Evolutionary conservation across 2,329 filamentous ascomycete species (phyloP).

Genomic region (Sporothrix pallida): DNA sequence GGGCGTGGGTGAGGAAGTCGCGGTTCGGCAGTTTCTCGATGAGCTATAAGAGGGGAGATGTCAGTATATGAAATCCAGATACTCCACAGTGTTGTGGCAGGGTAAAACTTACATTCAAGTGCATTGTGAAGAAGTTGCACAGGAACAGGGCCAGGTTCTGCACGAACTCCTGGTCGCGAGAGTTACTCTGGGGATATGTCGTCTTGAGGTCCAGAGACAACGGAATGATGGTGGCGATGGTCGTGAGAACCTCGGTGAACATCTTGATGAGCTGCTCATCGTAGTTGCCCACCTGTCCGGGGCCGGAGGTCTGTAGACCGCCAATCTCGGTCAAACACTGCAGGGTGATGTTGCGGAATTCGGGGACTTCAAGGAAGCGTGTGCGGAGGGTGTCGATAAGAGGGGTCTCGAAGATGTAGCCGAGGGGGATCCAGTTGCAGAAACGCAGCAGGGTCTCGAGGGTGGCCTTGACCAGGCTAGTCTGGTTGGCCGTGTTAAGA

Average conservation of each 20-base stretch:
- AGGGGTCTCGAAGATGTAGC: constrained; percentile 97
- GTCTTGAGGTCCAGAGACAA: constrained; percentile 86
- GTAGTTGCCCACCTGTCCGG: constrained; percentile 72
- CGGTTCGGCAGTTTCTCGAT: constrained; percentile 95
- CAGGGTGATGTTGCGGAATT: constrained; percentile 95
- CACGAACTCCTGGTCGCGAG: constrained; percentile 94
- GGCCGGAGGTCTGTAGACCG: constrained; percentile 81
- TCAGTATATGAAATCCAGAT: background rate
- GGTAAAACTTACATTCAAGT: constrained; percentile 69
- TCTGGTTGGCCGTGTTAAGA: constrained; percentile 81
- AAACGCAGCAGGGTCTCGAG: constrained; percentile 94
- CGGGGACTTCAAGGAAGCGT: constrained; percentile 88
- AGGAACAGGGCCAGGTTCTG: constrained; percentile 96
- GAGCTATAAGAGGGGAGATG: constrained; percentile 58
- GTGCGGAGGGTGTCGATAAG: constrained; percentile 94
- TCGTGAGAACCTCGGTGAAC: constrained; percentile 96
- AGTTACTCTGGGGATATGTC: constrained; percentile 90
- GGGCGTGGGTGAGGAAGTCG: constrained; percentile 92
- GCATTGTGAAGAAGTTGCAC: constrained; percentile 95
- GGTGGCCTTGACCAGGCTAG: constrained; percentile 92
- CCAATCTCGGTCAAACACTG: constrained; percentile 98
- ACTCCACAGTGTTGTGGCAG: constrained; percentile 15
- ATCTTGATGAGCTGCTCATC: constrained; percentile 96
- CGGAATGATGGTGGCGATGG: constrained; percentile 91
- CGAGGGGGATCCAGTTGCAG: constrained; percentile 98